phyloP scores from a whole-genome alignment of 2,329 filamentous ascomycete species.

The Aspergillus cejpii region DNA sequence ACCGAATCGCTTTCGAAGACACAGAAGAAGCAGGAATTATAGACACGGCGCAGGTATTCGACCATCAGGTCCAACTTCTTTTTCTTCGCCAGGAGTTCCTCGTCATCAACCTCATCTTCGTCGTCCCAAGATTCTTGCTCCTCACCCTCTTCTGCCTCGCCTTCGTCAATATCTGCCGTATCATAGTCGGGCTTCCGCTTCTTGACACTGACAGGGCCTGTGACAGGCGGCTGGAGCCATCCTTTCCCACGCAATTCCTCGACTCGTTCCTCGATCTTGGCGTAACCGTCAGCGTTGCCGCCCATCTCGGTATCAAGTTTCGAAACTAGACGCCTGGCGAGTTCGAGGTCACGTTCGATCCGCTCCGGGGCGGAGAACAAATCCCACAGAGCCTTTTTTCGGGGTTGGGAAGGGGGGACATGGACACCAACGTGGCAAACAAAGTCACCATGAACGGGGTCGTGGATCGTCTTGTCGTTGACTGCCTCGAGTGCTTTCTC shows the following conservation, averaged over 20 bases:
- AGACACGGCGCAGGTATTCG: conserved; percentile 91
- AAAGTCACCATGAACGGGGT: conserved; percentile 89
- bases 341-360: conserved; percentile 78
- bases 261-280: conserved; percentile 79
- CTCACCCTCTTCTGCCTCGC: conserved; percentile 71
- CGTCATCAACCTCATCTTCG: conserved; percentile 72
- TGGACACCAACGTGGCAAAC: conserved; percentile 96
- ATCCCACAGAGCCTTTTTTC: conserved; percentile 96
- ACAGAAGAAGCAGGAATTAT: conserved; percentile 99
- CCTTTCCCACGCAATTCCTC: conserved; percentile 72
- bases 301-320: conserved; percentile 83
- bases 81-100: conserved; percentile 84
- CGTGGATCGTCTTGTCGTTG: conserved; percentile 95
- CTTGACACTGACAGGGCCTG: conserved; percentile 36
- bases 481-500: conserved; percentile 89
- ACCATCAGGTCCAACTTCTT: conserved; percentile 94
- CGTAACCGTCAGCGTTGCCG: conserved; percentile 65
- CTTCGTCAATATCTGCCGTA: conserved; percentile 41
- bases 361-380: conserved; percentile 91
- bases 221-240: conserved; percentile 60
- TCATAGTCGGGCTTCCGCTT: conserved; percentile 53
- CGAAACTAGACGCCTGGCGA: conserved; percentile 72
- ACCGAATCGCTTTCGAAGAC: conserved; percentile 98
- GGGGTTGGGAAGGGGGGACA: conserved; percentile 73
- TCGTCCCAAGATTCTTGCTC: conserved; percentile 63